phyloP scores from a whole-genome alignment of 1,284 basidiomycete genomes.

The Moesziomyces sp. region DNA sequence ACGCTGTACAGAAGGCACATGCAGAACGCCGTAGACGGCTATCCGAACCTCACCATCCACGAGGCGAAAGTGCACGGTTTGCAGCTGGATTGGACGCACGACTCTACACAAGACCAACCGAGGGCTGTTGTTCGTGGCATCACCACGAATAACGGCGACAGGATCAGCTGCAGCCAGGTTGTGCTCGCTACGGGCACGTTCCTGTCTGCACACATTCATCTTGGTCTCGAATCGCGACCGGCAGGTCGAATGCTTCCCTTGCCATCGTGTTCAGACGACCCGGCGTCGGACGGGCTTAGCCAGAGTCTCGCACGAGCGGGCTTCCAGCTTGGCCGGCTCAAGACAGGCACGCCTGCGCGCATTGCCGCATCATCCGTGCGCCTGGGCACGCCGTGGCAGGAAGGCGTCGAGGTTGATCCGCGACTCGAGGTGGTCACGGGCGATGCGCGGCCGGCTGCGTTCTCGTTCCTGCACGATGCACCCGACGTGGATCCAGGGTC shows the following conservation, averaged over 20 bases:
- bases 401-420: conserved; percentile 10
- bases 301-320: conserved; percentile 79
- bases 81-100: conserved; percentile 72
- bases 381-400: conserved; percentile 69
- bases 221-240: conserved; percentile 81
- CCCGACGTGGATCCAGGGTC: conserved; percentile 70
- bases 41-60: conserved; percentile 77
- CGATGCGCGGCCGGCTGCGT: conserved; percentile 40
- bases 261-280: conserved; percentile 71
- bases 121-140: conserved; percentile 77
- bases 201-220: conserved; percentile 86
- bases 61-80: conserved; percentile 84
- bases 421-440: conserved; percentile 39
- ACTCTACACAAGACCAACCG: conserved; percentile 41
- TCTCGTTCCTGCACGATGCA: conserved; percentile 51
- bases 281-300: conserved; percentile 75
- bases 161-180: conserved; percentile 80
- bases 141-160: conserved; percentile 80
- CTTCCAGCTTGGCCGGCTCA: conserved; percentile 82
- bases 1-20: conserved; percentile 71
- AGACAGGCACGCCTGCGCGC: conserved; percentile 89
- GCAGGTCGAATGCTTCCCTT: conserved; percentile 84
- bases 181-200: conserved; percentile 92
- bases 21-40: conserved; percentile 53
- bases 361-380: conserved; percentile 78